Percentiles rank a stretch among this genome's conserved stretches.
phyloP scores from a whole-genome alignment of 305 asterid species.

The Fraxinus dipetala region DNA sequence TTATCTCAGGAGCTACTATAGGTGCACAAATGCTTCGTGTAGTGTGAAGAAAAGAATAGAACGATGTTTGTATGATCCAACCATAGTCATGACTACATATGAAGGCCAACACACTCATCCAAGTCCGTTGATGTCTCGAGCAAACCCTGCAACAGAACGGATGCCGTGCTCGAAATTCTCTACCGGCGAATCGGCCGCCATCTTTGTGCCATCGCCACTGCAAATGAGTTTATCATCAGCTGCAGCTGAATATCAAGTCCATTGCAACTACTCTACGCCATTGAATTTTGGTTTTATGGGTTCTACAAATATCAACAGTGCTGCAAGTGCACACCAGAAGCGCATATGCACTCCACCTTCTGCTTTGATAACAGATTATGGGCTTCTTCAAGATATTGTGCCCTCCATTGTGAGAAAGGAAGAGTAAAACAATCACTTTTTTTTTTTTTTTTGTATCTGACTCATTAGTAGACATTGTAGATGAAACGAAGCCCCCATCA shows the following conservation, averaged over 20 bases:
- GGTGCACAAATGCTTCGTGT: slow-evolving; percentile 67
- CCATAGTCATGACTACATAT: slow-evolving; percentile 61
- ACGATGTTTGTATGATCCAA: slow-evolving; percentile 51
- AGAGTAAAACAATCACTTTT: not conserved
- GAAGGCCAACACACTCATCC: slow-evolving; percentile 78
- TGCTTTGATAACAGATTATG: slow-evolving; percentile 34
- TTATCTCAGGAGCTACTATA: slow-evolving; percentile 57
- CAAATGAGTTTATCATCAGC: slow-evolving; percentile 16
- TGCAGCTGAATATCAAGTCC: not conserved
- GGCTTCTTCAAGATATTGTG: slow-evolving; percentile 57
- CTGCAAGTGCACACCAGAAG: slow-evolving; percentile 17
- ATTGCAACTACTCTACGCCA: slow-evolving; percentile 16
- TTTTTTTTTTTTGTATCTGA: not conserved
- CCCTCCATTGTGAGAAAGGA: slow-evolving; percentile 38
- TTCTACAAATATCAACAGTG: not conserved
- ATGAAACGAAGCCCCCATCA: not conserved
- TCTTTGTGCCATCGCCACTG: not conserved
- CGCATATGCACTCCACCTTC: slow-evolving; percentile 15
- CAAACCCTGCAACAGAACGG: slow-evolving; percentile 3
- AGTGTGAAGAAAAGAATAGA: slow-evolving; percentile 77
- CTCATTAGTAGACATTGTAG: slow-evolving; percentile 19
- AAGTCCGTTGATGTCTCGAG: slow-evolving; percentile 40
- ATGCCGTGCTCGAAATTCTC: slow-evolving; percentile 14
- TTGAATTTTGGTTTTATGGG: slow-evolving; percentile 16
- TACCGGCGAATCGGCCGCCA: not conserved